Conservation (phyloP, 2,329 filamentous ascomycete species). For the Aspergillus fijiensis region DNA sequence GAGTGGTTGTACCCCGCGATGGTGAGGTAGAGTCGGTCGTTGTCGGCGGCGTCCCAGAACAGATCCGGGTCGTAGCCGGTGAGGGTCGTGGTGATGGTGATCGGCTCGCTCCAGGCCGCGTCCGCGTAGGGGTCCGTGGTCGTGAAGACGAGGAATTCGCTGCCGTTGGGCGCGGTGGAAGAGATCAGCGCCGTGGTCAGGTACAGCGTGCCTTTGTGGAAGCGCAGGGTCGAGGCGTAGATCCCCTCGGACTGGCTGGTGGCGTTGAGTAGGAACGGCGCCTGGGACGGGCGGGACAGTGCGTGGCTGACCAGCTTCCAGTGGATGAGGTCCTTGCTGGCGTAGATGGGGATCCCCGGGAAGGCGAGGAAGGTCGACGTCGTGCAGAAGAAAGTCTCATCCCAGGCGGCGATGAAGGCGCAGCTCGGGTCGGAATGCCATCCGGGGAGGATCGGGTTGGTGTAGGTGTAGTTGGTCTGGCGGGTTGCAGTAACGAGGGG, state of each 20-base stretch:
- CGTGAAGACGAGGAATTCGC: constrained; percentile 20
- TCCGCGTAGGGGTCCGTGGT: constrained; percentile 16
- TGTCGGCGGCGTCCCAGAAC: constrained; percentile 25
- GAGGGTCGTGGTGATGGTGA: constrained; percentile 11
- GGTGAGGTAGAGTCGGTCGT: constrained; percentile 11
- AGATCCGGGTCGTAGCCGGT: constrained; percentile 21
- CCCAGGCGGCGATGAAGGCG: constrained; percentile 36
- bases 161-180: constrained; percentile 22
- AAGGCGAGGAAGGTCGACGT: constrained; percentile 48
- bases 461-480: constrained; percentile 14
- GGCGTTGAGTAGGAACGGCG: constrained; percentile 34
- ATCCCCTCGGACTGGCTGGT: constrained; percentile 34
- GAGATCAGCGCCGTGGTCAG: constrained; percentile 23
- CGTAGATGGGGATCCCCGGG: constrained; percentile 48
- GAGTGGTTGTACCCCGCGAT: constrained; percentile 4
- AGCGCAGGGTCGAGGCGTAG: constrained; percentile 44
- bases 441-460: constrained; percentile 49
- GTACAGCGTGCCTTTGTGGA: constrained; percentile 43
- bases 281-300: constrained; percentile 33
- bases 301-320: constrained; percentile 22
- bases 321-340: constrained; percentile 41
- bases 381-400: constrained; percentile 47
- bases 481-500: too few relatives aligned
- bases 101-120: constrained; percentile 17
- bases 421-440: constrained; percentile 51